These are phyloP conservation scores for Phaeophleospora eucalypticola DNA, from an alignment of 2,329 filamentous ascomycete genomes.

Conservation along the genomic window DNA sequence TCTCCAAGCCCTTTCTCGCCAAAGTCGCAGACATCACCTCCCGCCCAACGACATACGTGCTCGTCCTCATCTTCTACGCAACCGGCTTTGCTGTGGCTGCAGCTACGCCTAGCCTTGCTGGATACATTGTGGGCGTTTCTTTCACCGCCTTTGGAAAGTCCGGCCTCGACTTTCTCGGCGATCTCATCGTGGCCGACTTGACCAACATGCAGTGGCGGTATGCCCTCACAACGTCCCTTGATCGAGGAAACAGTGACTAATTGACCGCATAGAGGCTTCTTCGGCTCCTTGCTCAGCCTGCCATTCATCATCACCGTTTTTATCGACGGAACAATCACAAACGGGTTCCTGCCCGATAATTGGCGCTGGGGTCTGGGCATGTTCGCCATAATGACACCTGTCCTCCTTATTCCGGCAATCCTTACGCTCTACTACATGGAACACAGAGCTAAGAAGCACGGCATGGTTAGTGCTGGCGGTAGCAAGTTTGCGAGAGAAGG, in stretches of 20 bases:
- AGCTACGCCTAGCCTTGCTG: slow-evolving; percentile 11
- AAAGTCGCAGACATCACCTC: slow-evolving; percentile 22
- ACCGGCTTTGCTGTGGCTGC: slow-evolving; percentile 13
- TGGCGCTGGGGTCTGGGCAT: slow-evolving; percentile 29
- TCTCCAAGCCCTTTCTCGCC: slow-evolving; percentile 13
- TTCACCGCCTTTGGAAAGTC: slow-evolving; percentile 30
- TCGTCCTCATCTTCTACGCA: slow-evolving; percentile 35
- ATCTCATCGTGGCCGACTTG: slow-evolving; percentile 31
- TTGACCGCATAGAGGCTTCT: slow-evolving; percentile 25
- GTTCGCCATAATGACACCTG: slow-evolving; percentile 28
- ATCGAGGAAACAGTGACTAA: not conserved
- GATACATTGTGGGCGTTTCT: slow-evolving; percentile 26
- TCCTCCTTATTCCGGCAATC: slow-evolving; percentile 26
- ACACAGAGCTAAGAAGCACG: slow-evolving; percentile 19
- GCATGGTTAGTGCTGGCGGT: slow-evolving; percentile 21
- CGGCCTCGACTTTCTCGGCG: slow-evolving; percentile 28
- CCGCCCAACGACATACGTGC: slow-evolving; percentile 34
- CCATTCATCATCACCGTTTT: slow-evolving; percentile 41
- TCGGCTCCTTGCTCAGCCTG: slow-evolving; percentile 16
- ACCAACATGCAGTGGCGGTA: slow-evolving; percentile 29
- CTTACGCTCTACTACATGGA: slow-evolving; percentile 27
- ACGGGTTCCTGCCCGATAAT: slow-evolving; percentile 36
- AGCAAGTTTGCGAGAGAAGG: slow-evolving; percentile 14
- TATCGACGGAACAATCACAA: slow-evolving; percentile 42
- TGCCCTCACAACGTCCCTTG: not conserved